Evolutionary conservation across 176 grass and related monocot genomes (phyloP), one percentile per base, ranked within the genome.

Genomic region (Eleusine coracana): DNA sequence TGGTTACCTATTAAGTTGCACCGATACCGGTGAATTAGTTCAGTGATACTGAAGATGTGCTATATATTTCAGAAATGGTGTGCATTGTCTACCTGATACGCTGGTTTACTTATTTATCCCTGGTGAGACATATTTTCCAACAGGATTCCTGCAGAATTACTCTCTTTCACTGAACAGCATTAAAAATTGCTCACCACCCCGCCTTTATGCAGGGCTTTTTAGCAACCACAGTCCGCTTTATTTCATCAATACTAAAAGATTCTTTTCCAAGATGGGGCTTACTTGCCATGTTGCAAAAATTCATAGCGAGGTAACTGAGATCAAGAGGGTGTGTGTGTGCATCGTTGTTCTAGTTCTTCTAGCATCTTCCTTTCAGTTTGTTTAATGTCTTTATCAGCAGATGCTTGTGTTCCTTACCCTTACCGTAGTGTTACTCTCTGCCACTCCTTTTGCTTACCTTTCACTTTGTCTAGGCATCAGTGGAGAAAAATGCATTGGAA

Each of bases 161-260:
- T 34, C 31, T 34, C 31, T 34, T 34, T 34, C 31, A 34, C 31
- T 34, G 31, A 34, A 34, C 31, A 34, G 31, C 31, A 34, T 34
- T 34, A 16, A 68, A 27, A 42, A 68, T 80, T 10, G 11, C 65
- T 68, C 4, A 10, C n/a, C 12, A 16, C 0, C 7, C 6, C 40
- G 51, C 34, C 3, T 87, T 63, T 79, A 29, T 73, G 83, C 82
- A 98, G 96, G 96, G 13, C 90, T 98, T 79, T 98, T 98, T 84
- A 98, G 96, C 80, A 98, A 95, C 86, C 92, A 98, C 80, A 89
- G 87, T 84, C 92, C 92, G n/a, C 87, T 98, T 41, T 98, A 95
- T 54, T 98, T 98, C 11, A 83, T 91, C 25, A 95, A 87, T 66
- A 93, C 92, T 1, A 98, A 98, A 90, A 82, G 71, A 81, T 86